These are phyloP conservation scores for Aspergillus caelatus DNA, from an alignment of 2,329 filamentous ascomycete genomes.

Conservation along the genomic window DNA sequence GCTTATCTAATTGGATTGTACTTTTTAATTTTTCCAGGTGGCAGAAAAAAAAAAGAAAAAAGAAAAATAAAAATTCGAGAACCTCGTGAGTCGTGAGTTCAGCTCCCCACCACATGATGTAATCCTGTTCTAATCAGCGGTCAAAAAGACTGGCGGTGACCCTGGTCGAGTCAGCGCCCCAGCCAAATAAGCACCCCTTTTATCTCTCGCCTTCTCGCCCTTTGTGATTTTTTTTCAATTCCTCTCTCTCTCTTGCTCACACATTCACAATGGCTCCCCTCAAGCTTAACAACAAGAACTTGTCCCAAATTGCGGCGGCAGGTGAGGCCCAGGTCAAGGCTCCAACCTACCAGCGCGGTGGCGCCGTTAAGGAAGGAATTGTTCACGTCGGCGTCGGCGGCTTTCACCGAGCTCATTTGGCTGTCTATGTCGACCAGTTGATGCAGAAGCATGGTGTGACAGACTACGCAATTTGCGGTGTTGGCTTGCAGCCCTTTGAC, in stretches of 20 bases:
- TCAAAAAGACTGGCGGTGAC: slow-evolving; percentile 23
- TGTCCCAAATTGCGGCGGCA: slow-evolving; percentile 39
- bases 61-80: not conserved
- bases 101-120: slow-evolving; percentile 5
- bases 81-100: not conserved
- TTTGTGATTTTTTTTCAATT: not conserved
- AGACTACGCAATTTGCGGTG: slow-evolving; percentile 57
- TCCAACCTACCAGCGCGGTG: slow-evolving; percentile 49
- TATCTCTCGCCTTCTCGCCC: not conserved
- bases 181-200: not conserved
- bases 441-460: slow-evolving; percentile 50
- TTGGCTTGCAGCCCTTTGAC: slow-evolving; percentile 56
- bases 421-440: slow-evolving; percentile 55
- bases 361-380: slow-evolving; percentile 55
- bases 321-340: slow-evolving; percentile 36
- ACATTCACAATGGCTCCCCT: slow-evolving; percentile 34
- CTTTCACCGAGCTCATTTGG: slow-evolving; percentile 58
- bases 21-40: not conserved
- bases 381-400: slow-evolving; percentile 59
- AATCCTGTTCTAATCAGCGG: slow-evolving; percentile 8
- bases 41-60: no score
- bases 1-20: not conserved
- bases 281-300: slow-evolving; percentile 45
- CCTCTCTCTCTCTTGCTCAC: not conserved
- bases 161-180: slow-evolving; percentile 3